These are phyloP conservation scores for Chaetomium tenue DNA, from an alignment of 495 filamentous ascomycete genomes.

Conservation along the genomic window DNA sequence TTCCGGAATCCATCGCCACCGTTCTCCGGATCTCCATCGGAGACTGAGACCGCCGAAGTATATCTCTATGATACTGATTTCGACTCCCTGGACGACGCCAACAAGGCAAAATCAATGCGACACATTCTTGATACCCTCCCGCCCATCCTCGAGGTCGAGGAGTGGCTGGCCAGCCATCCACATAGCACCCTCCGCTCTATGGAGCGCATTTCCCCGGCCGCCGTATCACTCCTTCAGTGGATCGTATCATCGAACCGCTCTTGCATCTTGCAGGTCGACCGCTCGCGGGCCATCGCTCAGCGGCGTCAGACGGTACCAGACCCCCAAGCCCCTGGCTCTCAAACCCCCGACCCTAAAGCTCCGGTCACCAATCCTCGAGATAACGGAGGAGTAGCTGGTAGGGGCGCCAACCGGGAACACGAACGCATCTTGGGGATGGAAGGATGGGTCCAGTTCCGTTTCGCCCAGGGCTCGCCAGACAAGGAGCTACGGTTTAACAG, in stretches of 20 bases:
- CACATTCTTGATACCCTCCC: conserved; percentile 68
- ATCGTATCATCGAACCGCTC: conserved; percentile 89
- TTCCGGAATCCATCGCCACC: no score
- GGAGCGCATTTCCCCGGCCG: conserved; percentile 63
- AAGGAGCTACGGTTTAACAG: conserved; percentile 80
- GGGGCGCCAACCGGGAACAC: conserved; percentile 27
- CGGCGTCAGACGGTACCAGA: background rate
- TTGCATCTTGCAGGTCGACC: conserved; percentile 65
- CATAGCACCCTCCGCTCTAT: conserved; percentile 56
- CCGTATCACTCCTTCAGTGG: conserved; percentile 74
- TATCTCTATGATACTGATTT: conserved; percentile 37
- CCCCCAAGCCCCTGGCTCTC: background rate
- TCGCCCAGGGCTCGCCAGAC: conserved; percentile 86
- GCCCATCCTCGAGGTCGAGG: conserved; percentile 58
- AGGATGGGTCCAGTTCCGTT: conserved; percentile 76
- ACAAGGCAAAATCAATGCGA: conserved; percentile 57
- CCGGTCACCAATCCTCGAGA: background rate
- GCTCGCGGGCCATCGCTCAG: background rate
- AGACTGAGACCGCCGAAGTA: conserved; percentile 47
- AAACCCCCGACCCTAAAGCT: background rate
- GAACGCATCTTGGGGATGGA: conserved; percentile 64
- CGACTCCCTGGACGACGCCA: conserved; percentile 29
- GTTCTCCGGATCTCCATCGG: background rate
- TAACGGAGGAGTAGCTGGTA: conserved; percentile 7
- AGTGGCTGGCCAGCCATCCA: conserved; percentile 51